Conservation (phyloP, 2,329 filamentous ascomycete genomes). For the Ascochyta pisi region DNA sequence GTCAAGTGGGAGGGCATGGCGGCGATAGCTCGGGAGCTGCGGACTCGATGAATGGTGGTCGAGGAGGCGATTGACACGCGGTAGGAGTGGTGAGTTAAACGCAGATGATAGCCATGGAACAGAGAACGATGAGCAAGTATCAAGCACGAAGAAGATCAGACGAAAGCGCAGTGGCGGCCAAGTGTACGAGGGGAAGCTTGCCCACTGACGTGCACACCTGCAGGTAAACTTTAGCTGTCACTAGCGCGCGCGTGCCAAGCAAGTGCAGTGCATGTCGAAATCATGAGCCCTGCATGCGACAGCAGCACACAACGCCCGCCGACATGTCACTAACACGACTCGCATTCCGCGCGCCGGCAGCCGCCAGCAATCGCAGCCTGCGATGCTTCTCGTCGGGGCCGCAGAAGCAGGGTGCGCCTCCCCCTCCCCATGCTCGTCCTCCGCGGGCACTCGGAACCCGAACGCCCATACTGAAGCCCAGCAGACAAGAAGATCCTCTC, state of each 20-base stretch:
- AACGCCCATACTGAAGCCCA: conserved; percentile 14
- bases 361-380: conserved; percentile 17
- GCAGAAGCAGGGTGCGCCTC: conserved; percentile 26
- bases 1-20: conserved; percentile 67
- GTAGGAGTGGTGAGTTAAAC: conserved; percentile 2
- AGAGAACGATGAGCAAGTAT: conserved; percentile 8
- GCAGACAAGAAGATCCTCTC: conserved; percentile 26
- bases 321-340: conserved; percentile 34
- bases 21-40: conserved; percentile 19
- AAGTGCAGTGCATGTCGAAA: neutral
- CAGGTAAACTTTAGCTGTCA: conserved; percentile 7
- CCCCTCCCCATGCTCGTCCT: neutral
- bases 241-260: conserved; percentile 7
- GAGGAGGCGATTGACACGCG: conserved; percentile 20
- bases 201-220: conserved; percentile 6
- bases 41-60: conserved; percentile 10
- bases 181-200: conserved; percentile 17
- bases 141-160: conserved; percentile 24
- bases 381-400: conserved; percentile 38
- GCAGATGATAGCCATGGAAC: conserved; percentile 22
- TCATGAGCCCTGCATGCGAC: conserved; percentile 3
- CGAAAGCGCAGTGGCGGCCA: conserved; percentile 18
- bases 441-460: neutral
- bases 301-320: conserved; percentile 15
- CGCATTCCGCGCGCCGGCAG: conserved; percentile 20